Evolutionary conservation across 805 yeast genomes (phyloP).

Genomic region (Starmerella floris): DNA sequence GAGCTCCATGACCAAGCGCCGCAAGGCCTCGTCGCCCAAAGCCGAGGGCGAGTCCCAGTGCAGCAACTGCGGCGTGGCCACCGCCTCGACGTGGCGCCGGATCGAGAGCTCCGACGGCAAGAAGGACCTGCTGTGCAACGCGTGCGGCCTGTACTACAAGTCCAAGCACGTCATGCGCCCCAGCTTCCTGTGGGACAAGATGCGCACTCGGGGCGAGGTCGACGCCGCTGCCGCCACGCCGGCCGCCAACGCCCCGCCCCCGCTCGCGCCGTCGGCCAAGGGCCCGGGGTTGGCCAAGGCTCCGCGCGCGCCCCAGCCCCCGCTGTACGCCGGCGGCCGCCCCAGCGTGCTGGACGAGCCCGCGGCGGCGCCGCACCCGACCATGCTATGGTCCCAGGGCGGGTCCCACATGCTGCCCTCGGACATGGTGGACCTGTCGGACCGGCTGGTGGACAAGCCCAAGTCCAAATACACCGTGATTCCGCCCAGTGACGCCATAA

Average conservation of each 20-base stretch:
- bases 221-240: not conserved
- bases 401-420: not conserved
- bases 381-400: not conserved
- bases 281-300: not conserved
- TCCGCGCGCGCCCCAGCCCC: not conserved
- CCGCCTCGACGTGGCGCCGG: slow-evolving; percentile 21
- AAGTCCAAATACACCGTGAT: too few species aligned
- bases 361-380: not conserved
- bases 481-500: not conserved
- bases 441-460: slow-evolving; percentile 5
- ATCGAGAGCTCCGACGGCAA: slow-evolving; percentile 9
- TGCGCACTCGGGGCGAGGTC: slow-evolving; percentile 5
- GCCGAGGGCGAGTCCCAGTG: slow-evolving; percentile 12
- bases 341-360: not conserved
- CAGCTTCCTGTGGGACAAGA: slow-evolving; percentile 22
- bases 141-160: slow-evolving; percentile 27
- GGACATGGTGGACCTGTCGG: not conserved
- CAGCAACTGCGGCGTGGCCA: slow-evolving; percentile 19
- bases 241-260: not conserved
- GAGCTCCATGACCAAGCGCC: slow-evolving; percentile 5
- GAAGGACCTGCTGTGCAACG: slow-evolving; percentile 20
- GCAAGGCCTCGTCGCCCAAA: slow-evolving; percentile 3
- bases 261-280: not conserved
- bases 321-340: not conserved
- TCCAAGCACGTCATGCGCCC: slow-evolving; percentile 26